Evolutionary conservation across 257 asterid species (phyloP).

Genomic region (Penstemon eatonii): DNA sequence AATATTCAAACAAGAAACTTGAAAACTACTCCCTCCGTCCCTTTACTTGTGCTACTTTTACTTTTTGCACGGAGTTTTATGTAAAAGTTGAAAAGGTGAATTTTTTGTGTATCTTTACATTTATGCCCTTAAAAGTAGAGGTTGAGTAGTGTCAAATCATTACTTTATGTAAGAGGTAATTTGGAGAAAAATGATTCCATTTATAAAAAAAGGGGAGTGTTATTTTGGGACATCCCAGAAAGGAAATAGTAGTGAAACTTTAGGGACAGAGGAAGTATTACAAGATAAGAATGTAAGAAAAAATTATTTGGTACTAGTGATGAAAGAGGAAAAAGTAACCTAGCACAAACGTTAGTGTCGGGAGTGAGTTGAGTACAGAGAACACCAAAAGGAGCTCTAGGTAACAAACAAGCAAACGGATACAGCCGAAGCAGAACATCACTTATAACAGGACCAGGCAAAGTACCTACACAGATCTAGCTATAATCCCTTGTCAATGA

Average conservation of each 20-base stretch:
- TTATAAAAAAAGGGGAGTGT: too few relatives aligned
- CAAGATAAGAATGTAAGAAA: not conserved
- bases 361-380: not conserved
- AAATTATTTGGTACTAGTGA: not conserved
- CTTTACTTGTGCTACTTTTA: too few relatives aligned
- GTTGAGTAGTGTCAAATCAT: too few relatives aligned
- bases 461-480: not conserved
- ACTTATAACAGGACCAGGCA: not conserved
- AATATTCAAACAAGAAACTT: slow-evolving; percentile 4
- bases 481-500: not conserved
- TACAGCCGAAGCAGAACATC: not conserved
- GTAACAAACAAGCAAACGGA: not conserved
- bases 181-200: too few relatives aligned
- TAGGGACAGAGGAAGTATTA: not conserved
- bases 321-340: not conserved
- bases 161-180: too few relatives aligned
- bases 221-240: too few relatives aligned
- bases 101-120: too few relatives aligned
- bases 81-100: too few relatives aligned
- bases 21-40: not conserved
- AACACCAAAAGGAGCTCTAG: not conserved
- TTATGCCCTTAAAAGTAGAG: too few relatives aligned
- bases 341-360: not conserved
- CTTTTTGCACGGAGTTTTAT: too few relatives aligned
- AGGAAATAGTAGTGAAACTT: not conserved